Evolutionary conservation across 2,329 filamentous ascomycete species (phyloP), one percentile per base, ranked within the genome.

Genomic region (Magnaporthiopsis poae): DNA sequence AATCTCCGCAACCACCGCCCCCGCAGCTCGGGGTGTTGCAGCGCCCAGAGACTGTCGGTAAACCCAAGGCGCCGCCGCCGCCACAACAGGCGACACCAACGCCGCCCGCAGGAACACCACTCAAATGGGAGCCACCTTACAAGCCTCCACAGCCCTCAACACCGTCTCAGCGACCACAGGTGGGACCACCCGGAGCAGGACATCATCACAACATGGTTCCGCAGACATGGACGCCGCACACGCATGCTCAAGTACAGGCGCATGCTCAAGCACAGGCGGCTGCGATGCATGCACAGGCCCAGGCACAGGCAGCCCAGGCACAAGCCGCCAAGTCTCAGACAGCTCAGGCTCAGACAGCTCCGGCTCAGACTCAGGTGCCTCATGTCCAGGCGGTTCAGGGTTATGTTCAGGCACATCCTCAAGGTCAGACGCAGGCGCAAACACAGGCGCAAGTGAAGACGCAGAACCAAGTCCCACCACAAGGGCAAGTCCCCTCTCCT

Each of bases 51-150:
- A 70, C 66, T 21, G 64, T 73, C 27, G 69, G 70, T 13, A 76
- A 75, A 66, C 69, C 72, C n/a, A 74, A 72, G 67, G 74, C 71
- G 27, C 73, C 72, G 13, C 68, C 72, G 2, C 72, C 69, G 8
- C 64, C 68, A 36, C 69, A 67, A 36, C 66, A 70, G 13, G 63
- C 67, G 13, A 69, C 71, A 33, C 69, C 73, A 35, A 73, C 73
- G 64, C 68, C 72, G 13, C 71, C 71, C 25, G 72, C 74, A 52
- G 70, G 77, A 61, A 72, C 72, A 8, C 71, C 75, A 18, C 69
- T 78, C 35, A 79, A 78, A 69, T 80, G 77, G 78, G 77, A 80
- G 67, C 77, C 78, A 13, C 77, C 73, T 5, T 79, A 79, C 67
- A 76, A 77, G 66, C 76, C 75, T 68, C 65, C 46, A 9, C 76